Evolutionary conservation across 352 stramenopile genomes (phyloP).

Genomic region (Globisporangium canariense): DNA sequence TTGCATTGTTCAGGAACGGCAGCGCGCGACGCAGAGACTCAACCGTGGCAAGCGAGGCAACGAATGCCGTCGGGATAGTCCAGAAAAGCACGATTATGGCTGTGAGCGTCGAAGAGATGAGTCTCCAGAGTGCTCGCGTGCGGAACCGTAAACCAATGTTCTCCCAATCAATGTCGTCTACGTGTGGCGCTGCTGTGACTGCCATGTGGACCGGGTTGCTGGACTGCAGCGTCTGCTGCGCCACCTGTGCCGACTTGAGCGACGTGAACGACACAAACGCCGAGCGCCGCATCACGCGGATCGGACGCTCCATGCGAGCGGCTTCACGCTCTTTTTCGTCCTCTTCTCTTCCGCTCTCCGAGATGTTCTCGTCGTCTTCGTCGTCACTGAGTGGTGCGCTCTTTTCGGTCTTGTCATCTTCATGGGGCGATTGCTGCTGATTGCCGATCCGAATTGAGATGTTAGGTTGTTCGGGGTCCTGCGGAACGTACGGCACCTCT

Average conservation of each 20-base stretch:
- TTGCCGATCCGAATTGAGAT: conserved; percentile 7
- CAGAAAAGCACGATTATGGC: conserved; percentile 73
- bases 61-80: conserved; percentile 79
- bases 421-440: conserved; percentile 12
- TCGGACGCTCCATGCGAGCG: conserved; percentile 42
- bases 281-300: conserved; percentile 57
- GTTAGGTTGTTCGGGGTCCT: neutral
- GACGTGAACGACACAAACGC: conserved; percentile 81
- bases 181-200: conserved; percentile 48
- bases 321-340: conserved; percentile 49
- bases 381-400: conserved; percentile 6
- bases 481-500: conserved; percentile 11
- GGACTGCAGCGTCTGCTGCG: conserved; percentile 65
- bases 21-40: conserved; percentile 58
- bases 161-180: conserved; percentile 70
- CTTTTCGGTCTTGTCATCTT: conserved; percentile 16
- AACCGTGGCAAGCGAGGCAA: conserved; percentile 65
- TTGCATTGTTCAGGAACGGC: conserved; percentile 60
- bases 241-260: conserved; percentile 64
- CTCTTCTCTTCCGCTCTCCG: conserved; percentile 32
- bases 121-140: conserved; percentile 41
- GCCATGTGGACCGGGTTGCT: conserved; percentile 53
- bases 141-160: conserved; percentile 63
- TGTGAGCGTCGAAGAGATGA: conserved; percentile 57
- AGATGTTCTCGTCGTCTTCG: conserved; percentile 15